A percentile compares a stretch with the other conserved stretches of the same genome.
Conservation (phyloP, 2,329 filamentous ascomycete species). For the Lachnellula willkommii region DNA sequence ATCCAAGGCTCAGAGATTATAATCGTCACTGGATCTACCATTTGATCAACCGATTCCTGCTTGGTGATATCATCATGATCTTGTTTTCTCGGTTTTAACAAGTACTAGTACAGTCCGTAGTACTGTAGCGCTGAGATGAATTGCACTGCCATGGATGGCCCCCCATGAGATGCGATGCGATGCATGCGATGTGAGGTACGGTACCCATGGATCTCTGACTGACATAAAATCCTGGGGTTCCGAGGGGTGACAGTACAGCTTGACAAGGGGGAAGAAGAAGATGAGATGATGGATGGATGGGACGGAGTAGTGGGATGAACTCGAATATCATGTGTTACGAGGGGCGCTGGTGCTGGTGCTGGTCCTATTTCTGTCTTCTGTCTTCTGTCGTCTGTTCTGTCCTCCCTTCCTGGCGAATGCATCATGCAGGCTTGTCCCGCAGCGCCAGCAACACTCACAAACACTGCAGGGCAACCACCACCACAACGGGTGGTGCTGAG, state of each 20-base stretch:
- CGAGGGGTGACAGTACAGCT: background rate
- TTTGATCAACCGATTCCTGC: background rate
- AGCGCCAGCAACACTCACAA: background rate
- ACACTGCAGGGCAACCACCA: conserved; percentile 2
- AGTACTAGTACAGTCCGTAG: too few species aligned
- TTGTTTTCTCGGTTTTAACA: background rate
- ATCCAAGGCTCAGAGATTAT: background rate
- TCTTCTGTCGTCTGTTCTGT: background rate
- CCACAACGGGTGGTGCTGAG: background rate
- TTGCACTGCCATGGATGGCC: conserved; percentile 10
- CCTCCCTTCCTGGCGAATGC: conserved; percentile 5
- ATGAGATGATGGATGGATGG: background rate
- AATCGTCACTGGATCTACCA: background rate
- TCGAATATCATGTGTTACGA: background rate
- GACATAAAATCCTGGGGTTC: background rate
- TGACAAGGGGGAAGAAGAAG: background rate
- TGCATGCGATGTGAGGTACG: background rate
- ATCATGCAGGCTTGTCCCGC: conserved; percentile 2
- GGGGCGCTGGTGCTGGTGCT: background rate
- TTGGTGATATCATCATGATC: background rate
- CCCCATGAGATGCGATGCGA: background rate
- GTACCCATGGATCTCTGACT: background rate
- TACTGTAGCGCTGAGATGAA: conserved; percentile 1
- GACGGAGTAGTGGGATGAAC: background rate
- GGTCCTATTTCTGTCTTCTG: conserved; percentile 9